These are phyloP conservation scores for Kernera saxatilis DNA, from an alignment of 345 rosid species.

Conservation along the genomic window DNA sequence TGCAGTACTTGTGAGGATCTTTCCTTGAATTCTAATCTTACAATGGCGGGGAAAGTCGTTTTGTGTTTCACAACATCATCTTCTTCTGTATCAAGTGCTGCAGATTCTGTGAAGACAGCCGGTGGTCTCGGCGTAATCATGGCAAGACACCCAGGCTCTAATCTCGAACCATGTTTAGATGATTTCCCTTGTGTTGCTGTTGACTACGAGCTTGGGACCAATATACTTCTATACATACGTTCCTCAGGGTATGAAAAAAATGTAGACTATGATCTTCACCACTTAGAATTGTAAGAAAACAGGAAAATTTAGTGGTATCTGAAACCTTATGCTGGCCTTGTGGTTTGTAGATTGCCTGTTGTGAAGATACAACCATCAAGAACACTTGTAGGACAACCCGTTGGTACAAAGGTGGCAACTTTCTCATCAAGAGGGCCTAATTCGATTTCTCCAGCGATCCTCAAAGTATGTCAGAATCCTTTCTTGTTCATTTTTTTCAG, in stretches of 20 bases:
- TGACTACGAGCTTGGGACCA: constrained; percentile 33
- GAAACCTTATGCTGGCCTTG: neutral
- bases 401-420: constrained; percentile 14
- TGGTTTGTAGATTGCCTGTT: neutral
- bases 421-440: constrained; percentile 25
- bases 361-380: constrained; percentile 18
- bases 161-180: constrained; percentile 20
- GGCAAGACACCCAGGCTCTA: constrained; percentile 22
- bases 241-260: constrained; percentile 27
- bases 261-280: neutral
- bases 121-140: constrained; percentile 35
- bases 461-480: neutral
- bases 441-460: constrained; percentile 4
- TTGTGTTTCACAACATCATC: constrained; percentile 28
- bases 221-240: constrained; percentile 32
- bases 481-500: neutral
- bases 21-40: neutral
- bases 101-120: constrained; percentile 13
- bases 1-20: constrained; percentile 16
- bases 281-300: neutral
- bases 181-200: constrained; percentile 36
- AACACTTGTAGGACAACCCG: constrained; percentile 15
- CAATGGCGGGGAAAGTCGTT: constrained; percentile 13
- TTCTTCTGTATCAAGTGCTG: constrained; percentile 13
- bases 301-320: neutral